Evolutionary conservation across 129 eudicot genomes (phyloP).

Genomic region (sunflower (Helianthus annuus)): HanXRQr2.0-SUNRISE NC_035445.2:113195469-113195968

Average conservation of each 20-base stretch:
- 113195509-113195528: neutral
- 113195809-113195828: neutral
- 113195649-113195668: conserved; percentile 12
- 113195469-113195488: neutral
- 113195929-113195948: conserved; percentile 22
- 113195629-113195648: neutral
- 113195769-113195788: neutral
- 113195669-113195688: neutral
- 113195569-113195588: conserved; percentile 10
- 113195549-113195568: conserved; percentile 2
- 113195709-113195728: neutral
- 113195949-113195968: neutral
- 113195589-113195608: conserved; percentile 1
- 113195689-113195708: conserved; percentile 8
- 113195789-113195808: conserved; percentile 5
- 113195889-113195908: conserved; percentile 26
- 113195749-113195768: neutral
- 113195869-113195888: conserved; percentile 1
- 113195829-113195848: conserved; percentile 27
- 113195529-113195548: neutral
- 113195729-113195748: neutral
- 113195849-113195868: conserved; percentile 12
- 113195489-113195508: neutral
- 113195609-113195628: conserved; percentile 15
- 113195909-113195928: conserved; percentile 20